Evolutionary conservation across 257 asterid genomes (phyloP), one percentile per base, ranked within the genome.

Genomic region (Plantago major): DNA sequence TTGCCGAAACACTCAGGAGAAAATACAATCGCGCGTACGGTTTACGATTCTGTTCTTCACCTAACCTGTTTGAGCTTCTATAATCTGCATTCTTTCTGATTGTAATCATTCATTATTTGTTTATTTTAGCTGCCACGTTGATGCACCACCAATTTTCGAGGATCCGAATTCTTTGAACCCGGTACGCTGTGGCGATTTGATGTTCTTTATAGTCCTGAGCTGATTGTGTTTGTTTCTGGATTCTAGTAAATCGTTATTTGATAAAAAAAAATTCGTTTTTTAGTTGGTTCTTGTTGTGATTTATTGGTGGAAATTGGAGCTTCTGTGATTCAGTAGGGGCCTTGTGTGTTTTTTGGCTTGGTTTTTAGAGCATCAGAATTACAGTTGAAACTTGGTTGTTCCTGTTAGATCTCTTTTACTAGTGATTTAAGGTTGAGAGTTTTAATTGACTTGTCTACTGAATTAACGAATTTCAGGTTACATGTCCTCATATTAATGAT

Each of bases 141-240:
- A 87, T 66, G 88, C 84, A 58, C 72, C 91, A 69, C 95, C 99
- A 7, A 60, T 83, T 0, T 73, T 93, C 65, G 94, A 89, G 76
- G 97, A 89, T 81, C 99, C 99, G 15, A 87, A 77, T 82, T 93
- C 99, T 11, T 72, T 89, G 76, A 83, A 81, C 33, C 77, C 76
- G 77, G 96, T 90, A 63, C 1, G 60, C 12, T 13, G 71, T 42
- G 16, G 33, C 19, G 53, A 33, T 38, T 67, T 67, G 55, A n/a
- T 30, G 50, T 64, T 46, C 17, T 26, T 60, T 65, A 33, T 7
- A 33, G 40, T 33, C 7, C 8, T 33, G 40, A 33, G 40, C 40
- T 33, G 40, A 33, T 7, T 33, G 7, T 33, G 8, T 55, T 43
- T 58, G 40, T 8, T 65, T 16, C 42, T 18, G 26, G 33, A 17